Base-by-base conservation (phyloP, 2,329 filamentous ascomycete species). In the Septoria linicola region DNA sequence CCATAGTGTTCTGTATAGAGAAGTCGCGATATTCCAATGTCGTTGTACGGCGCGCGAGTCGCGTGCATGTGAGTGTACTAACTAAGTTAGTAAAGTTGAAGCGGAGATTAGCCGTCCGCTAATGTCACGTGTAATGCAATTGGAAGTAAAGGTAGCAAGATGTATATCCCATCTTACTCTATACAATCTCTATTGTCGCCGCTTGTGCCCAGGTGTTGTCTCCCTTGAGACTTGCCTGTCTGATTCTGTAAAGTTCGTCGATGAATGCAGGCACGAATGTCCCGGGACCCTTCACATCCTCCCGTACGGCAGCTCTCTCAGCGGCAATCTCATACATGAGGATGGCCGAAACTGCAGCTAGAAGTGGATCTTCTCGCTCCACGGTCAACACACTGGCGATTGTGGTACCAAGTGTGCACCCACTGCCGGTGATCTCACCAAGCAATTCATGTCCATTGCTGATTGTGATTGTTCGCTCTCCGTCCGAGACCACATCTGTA, bases 181-280 rank as follows among this genome's bases (percentile, higher is more conserved):
- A 58, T 42, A 80, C 20, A 19, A 58, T 14, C 20, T 74, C 65
- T 14, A 84, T 68, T 63, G 74, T 80, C 2, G 78, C 80, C 46
- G 68, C 70, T 42, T 70, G 64, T 49, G 82, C 64, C 83, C 82
- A 87, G 5, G 57, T 59, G 6, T 73, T 42, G 54, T 82, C 72
- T 0, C 76, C 77, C 4, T 66, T 63, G 0, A 69, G 71, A 2
- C 80, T 79, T 25, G 74, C 73, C 57, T 72, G 73, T 48, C 80
- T 70, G 23, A 77, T 62, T 3, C 50, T 41, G 57, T 77, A 80
- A 43, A 86, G 66, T 66, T 80, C 87, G 61, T 97, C 92, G 35
- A 96, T 73, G 64, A 96, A 91, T 0, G 85, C 85, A 0, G 89
- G 86, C 10, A 95, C 83, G 73, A 96, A 96, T 0, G 84, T 89